These are phyloP conservation scores for Ogataea nonfermentans DNA, from an alignment of 805 yeast genomes.

Conservation along the genomic window DNA sequence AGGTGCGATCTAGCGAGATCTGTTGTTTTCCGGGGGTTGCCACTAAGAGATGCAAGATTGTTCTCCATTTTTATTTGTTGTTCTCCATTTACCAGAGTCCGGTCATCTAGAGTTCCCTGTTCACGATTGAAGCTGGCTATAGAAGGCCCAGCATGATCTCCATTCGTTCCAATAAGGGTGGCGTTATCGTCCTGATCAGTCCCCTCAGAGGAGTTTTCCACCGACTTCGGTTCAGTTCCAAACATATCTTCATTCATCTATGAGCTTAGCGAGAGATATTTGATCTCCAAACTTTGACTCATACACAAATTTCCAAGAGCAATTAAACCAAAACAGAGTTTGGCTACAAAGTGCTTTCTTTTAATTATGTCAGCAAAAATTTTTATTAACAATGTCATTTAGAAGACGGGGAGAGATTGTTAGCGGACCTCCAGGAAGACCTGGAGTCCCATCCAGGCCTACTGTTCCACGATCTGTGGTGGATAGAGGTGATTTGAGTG, in stretches of 20 bases:
- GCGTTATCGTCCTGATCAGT: conserved; percentile 23
- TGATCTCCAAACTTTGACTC: background rate
- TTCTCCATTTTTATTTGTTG: conserved; percentile 4
- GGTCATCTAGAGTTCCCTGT: conserved; percentile 28
- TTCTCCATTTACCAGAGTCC: conserved; percentile 29
- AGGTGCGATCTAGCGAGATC: conserved; percentile 44
- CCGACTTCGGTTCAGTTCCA: background rate
- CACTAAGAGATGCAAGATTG: conserved; percentile 15
- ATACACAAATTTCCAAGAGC: conserved; percentile 2
- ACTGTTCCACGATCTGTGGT: conserved; percentile 3
- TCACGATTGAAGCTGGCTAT: conserved; percentile 23
- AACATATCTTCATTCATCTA: conserved; percentile 7
- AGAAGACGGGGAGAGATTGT: conserved; percentile 56
- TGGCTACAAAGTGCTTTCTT: background rate
- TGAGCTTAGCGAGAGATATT: background rate
- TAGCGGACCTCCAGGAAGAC: conserved; percentile 10
- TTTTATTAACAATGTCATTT: conserved; percentile 46
- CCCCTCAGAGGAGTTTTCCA: background rate
- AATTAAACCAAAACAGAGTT: conserved; percentile 1
- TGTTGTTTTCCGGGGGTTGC: conserved; percentile 26
- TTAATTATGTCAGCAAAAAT: conserved; percentile 5
- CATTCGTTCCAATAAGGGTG: conserved; percentile 19
- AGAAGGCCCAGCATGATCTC: conserved; percentile 16
- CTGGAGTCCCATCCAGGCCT: conserved; percentile 13
- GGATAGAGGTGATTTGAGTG: background rate